phyloP scores from a whole-genome alignment of 108 stramenopile genomes.

The Cylindrotheca closterium region DNA sequence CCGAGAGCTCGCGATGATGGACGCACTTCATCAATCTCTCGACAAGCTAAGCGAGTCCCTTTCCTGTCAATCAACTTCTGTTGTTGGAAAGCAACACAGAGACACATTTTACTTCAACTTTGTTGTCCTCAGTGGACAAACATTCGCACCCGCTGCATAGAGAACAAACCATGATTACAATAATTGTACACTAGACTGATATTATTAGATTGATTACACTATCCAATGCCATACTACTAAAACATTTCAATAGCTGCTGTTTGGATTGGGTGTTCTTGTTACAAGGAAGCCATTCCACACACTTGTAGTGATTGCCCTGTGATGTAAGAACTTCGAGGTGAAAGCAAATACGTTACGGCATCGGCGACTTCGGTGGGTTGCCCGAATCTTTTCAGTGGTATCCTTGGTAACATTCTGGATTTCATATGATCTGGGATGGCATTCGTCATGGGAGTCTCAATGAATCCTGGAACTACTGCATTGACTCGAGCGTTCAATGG shows the following conservation, averaged over 20 bases:
- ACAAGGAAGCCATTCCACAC: conserved; percentile 69
- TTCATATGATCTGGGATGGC: conserved; percentile 61
- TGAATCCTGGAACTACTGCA: conserved; percentile 75
- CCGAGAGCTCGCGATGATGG: conserved; percentile 8
- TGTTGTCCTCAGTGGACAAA: conserved; percentile 1
- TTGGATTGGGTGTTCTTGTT: no score
- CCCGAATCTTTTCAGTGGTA: conserved; percentile 62
- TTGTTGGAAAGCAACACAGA: background rate
- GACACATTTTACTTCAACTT: background rate
- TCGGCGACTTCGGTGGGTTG: conserved; percentile 64
- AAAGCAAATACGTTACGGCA: conserved; percentile 55
- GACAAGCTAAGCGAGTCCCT: background rate
- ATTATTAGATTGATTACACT: no score
- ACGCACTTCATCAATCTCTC: background rate
- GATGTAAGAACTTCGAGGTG: conserved; percentile 60
- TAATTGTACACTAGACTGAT: no score
- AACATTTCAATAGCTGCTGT: no score
- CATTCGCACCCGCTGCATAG: background rate
- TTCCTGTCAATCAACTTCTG: background rate
- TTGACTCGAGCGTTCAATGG: conserved; percentile 54
- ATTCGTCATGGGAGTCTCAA: conserved; percentile 73
- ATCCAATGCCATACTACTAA: no score
- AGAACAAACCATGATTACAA: no score
- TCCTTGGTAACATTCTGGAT: conserved; percentile 19
- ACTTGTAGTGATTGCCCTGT: conserved; percentile 69